Base-by-base conservation (phyloP, 2,329 filamentous ascomycete species). In the Thielaviopsis populi region DNA sequence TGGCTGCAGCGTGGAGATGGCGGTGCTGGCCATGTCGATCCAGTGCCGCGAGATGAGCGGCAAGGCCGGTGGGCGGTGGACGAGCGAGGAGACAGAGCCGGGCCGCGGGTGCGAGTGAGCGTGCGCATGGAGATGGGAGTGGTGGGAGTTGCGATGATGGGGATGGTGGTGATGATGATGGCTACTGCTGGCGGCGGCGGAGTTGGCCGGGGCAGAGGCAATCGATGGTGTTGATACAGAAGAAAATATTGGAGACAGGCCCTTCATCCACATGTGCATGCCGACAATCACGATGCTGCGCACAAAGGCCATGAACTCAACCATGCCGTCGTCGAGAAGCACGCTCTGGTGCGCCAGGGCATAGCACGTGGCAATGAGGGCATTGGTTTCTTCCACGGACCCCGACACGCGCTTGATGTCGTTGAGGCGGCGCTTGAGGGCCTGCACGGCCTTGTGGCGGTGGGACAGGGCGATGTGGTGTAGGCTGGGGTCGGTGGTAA, bases 361-460 rank as follows among this genome's bases (percentile, higher is more conserved):
- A 68, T 79, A 83, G 70, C 81, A 84, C 2, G 82, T 79, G 1
- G 81, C 82, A 61, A 84, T 73, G 53, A 84, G 75, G 6, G 82
- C 81, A 68, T 84, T 84, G 61, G 79, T 78, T 68, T 84, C 80
- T 64, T 81, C 80, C 59, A 76, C 75, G 0, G 73, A 73, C 3
- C 74, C 74, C 37, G 72, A 73, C 59, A 69, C 66, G 68, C 74
- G 73, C 22, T 78, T 69, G 3, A 74, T 72, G 58, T 76, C 74
- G 11, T 74, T 70, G 1, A 86, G 72, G 0, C 78, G 76, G 67
- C 78, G 78, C 70, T 85, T 84, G 68, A 85, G 81, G 5, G 81
- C 78, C 66, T 79, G 79, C 69, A 88, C 82, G 5, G 86, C 84
- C 65, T 85, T 81, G 62, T 86, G 74, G 22, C 85, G 82, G 71